phyloP scores from a whole-genome alignment of 495 filamentous ascomycete species.

The Penicillium malachiteum region DNA sequence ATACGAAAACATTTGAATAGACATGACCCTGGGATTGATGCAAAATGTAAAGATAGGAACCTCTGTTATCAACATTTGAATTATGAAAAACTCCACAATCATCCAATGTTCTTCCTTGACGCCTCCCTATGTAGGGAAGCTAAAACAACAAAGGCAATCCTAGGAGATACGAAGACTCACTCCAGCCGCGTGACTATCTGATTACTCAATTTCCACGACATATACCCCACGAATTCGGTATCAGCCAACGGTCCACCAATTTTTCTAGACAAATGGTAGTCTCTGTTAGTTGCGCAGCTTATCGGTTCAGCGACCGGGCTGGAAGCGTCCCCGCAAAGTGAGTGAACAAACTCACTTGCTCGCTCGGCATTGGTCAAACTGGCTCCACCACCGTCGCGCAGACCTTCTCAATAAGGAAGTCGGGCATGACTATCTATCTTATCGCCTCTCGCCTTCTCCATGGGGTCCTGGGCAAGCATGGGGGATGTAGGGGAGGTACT shows the following conservation, averaged over 20 bases:
- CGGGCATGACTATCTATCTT: conserved; percentile 20
- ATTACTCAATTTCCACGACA: conserved; percentile 17
- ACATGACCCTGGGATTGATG: neutral
- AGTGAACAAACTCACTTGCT: conserved; percentile 5
- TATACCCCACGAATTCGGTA: conserved; percentile 6
- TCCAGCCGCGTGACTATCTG: neutral
- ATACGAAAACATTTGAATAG: neutral
- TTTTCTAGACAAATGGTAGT: conserved; percentile 8
- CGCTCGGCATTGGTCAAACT: conserved; percentile 26
- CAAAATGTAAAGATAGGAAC: too few species aligned
- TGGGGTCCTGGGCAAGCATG: conserved; percentile 14
- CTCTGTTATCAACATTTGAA: neutral
- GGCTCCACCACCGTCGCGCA: conserved; percentile 25
- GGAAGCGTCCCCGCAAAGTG: conserved; percentile 13
- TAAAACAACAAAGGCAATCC: conserved; percentile 10
- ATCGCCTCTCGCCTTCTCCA: conserved; percentile 15
- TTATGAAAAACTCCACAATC: neutral
- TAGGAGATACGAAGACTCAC: conserved; percentile 8
- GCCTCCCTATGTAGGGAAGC: neutral
- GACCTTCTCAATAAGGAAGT: conserved; percentile 33
- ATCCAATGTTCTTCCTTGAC: neutral
- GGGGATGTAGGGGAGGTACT: conserved; percentile 5
- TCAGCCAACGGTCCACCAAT: neutral
- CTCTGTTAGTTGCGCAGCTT: conserved; percentile 4
- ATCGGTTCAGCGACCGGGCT: conserved; percentile 2